Base-by-base conservation (phyloP, 176 grass and related monocot species). In the Alopecurus myosuroides region DNA sequence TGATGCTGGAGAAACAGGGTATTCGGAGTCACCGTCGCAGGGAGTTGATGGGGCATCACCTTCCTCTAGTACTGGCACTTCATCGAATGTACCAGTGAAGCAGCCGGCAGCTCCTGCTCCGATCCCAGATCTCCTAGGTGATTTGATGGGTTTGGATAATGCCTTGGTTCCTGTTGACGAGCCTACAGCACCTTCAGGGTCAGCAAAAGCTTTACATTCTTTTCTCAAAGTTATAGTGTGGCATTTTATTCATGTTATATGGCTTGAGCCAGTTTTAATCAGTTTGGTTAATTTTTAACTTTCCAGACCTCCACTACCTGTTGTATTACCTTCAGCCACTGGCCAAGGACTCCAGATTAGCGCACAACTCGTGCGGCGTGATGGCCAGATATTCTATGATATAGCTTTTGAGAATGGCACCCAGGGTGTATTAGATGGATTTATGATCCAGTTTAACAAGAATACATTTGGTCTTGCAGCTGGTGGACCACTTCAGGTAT, bases 381-480 rank as follows among this genome's bases (percentile, higher is more conserved):
- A 99, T 71, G 93, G 94, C 49, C 97, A 96, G 80, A 96, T 99
- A 90, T 99, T 88, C 72, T 99, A 99, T 53, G 86, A 85, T 61
- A 78, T 99, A 74, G 86, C 87, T 69, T 94, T 99, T 82, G 97
- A 99, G 78, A 99, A 99, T 71, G 85, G 85, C 61, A 88, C 93
- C 29, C 89, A 94, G 80, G 31, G 74, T 69, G 75, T 83, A n/a
- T 80, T 96, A 51, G 97, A 99, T 92, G 97, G 97, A 80, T 99
- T 99, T 86, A 99, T 99, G 97, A 99, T 99, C 65, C 97, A 99
- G 85, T 99, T 99, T 86, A 99, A 96, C 90, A 99, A 99, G 84
- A 99, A 96, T 60, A 92, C 97, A 41, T 96, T 99, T 88, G 93
- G 97, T 82, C 81, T 99, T 88, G 91, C 89, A 72, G 91, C 94